A percentile compares a stretch with the other conserved stretches of the same genome.
Evolutionary conservation across 2,329 filamentous ascomycete genomes (phyloP).

Genomic region (Aschersonia sp.): DNA sequence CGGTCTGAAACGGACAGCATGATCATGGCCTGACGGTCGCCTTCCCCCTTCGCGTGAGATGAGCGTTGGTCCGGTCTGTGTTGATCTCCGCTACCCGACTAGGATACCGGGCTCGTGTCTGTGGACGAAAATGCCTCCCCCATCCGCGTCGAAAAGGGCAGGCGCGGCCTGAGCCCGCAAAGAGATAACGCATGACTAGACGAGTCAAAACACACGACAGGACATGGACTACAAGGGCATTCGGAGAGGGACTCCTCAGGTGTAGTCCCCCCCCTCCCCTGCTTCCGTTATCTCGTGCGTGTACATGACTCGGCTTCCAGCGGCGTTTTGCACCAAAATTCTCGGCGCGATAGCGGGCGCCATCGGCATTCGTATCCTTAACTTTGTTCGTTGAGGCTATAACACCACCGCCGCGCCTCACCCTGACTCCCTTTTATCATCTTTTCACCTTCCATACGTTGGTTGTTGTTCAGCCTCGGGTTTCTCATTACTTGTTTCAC

Average conservation of each 20-base stretch:
- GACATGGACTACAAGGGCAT: neutral
- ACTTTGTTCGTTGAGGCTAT: neutral
- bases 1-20: neutral
- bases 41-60: neutral
- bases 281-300: neutral
- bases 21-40: neutral
- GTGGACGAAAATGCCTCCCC: no score
- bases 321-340: conserved; percentile 1
- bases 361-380: neutral
- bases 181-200: neutral
- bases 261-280: neutral
- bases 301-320: conserved; percentile 4
- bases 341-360: conserved; percentile 2
- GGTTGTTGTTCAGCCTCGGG: neutral
- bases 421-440: neutral
- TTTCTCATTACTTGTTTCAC: neutral
- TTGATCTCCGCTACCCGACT: no score
- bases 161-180: neutral
- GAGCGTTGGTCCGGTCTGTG: no score
- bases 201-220: neutral
- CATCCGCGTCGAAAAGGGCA: neutral
- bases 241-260: neutral
- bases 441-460: neutral
- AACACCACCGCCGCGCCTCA: neutral
- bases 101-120: no score